Conservation (phyloP, 148 eudicot genomes). For the Vaccinium macrocarpon region DNA sequence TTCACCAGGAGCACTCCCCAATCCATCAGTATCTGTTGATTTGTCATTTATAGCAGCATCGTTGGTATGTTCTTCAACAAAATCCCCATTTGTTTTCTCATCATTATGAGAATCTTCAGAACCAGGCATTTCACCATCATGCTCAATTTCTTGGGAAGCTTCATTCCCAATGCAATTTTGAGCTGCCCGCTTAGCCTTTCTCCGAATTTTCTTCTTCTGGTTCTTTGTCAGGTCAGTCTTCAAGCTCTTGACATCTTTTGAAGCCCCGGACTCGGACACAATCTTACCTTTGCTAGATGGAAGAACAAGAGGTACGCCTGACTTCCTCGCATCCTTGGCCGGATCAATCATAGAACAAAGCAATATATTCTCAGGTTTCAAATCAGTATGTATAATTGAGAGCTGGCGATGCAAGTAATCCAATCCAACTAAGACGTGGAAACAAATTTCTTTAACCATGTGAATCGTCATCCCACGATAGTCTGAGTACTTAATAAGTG, state of each 20-base stretch:
- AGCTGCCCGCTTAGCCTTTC: slow-evolving; percentile 74
- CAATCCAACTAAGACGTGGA: slow-evolving; percentile 67
- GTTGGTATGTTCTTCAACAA: slow-evolving; percentile 28
- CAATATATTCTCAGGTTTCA: slow-evolving; percentile 89
- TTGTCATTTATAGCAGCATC: slow-evolving; percentile 20
- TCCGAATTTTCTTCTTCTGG: slow-evolving; percentile 84
- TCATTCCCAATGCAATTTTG: slow-evolving; percentile 55
- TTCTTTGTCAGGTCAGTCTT: slow-evolving; percentile 73
- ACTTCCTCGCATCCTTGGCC: slow-evolving; percentile 62
- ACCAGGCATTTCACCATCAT: slow-evolving; percentile 32
- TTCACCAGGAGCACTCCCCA: slow-evolving; percentile 26
- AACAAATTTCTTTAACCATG: slow-evolving; percentile 86
- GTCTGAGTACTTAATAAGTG: slow-evolving; percentile 81
- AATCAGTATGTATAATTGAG: slow-evolving; percentile 90
- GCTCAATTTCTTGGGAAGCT: slow-evolving; percentile 44
- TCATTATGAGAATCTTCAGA: slow-evolving; percentile 40
- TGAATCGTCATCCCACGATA: slow-evolving; percentile 80
- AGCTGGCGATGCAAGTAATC: slow-evolving; percentile 89
- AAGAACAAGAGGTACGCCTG: slow-evolving; percentile 58
- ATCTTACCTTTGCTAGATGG: slow-evolving; percentile 52
- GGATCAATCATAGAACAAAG: slow-evolving; percentile 81
- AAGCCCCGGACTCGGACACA: slow-evolving; percentile 37
- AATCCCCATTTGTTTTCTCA: slow-evolving; percentile 34
- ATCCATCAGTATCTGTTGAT: slow-evolving; percentile 12
- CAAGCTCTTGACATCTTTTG: slow-evolving; percentile 37